Base-by-base conservation (phyloP, 2,329 filamentous ascomycete species). In the Colletotrichum orbiculare region DNA sequence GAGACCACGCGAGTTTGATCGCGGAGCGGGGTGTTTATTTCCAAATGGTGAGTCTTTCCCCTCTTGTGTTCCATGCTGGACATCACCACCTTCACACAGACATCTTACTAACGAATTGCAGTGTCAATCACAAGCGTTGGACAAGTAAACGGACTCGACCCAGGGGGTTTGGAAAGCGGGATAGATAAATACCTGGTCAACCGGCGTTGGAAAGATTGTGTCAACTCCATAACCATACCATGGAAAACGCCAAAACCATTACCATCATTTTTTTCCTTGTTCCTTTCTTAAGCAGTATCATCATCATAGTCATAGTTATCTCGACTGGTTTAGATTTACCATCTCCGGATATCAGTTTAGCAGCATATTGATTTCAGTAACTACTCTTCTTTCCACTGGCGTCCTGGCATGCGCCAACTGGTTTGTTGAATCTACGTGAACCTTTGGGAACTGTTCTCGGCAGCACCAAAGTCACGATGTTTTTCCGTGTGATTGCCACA, bases 61-160 rank as follows among this genome's bases (percentile, higher is more conserved):
- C n/a, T 47, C 7, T 7, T 39, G 5, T 35, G 5, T 13, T 33
- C 15, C 11, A 10, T 25, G 25, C 25, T 25, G 25, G 25, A 25
- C 25, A 25, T 25, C 25, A 25, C 25, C 25, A 25, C 10, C 2
- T 35, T 8, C 12, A 11, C 12, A 11, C 10, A 2, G 10, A 41
- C 37, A 2, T 35, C 42, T 34, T 33, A 8, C 60, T 62, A 46
- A 62, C 46, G 8, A 10, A 25, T 4, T 47, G 42, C 1, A 66
- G 64, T 66, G 64, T 50, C 64, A 66, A 66, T 66, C 64, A 46
- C 64, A 66, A 46, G 64, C 64, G 48, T 47, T 66, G 60, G 64
- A 66, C 10, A 66, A 54, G 47, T 66, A 57, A 63, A 46, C 8
- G 37, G 17, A n/a, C 10, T 41, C 37, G 42, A 13, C 39, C 17